Conservation (phyloP, 805 yeast species). For the Metschnikowia vanudenii region DNA sequence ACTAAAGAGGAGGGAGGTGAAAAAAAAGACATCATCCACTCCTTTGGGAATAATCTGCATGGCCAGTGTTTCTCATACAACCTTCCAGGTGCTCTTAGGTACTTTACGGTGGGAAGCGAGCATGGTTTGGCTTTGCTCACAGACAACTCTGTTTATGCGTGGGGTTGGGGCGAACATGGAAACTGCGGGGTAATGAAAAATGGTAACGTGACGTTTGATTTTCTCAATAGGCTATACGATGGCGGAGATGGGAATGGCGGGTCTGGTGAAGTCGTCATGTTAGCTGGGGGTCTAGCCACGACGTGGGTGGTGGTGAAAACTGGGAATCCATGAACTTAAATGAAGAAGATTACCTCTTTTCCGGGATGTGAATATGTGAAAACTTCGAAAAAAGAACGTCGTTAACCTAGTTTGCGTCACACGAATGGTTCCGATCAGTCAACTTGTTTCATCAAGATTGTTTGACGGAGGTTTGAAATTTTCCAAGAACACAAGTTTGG, state of each 20-base stretch:
- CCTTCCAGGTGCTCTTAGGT: slow-evolving; percentile 6
- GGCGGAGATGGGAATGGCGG: no score
- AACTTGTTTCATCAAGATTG: no score
- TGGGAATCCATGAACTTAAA: not conserved
- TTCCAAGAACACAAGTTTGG: no score
- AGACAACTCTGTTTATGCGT: slow-evolving; percentile 49
- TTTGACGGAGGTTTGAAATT: no score
- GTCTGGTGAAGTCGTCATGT: slow-evolving; percentile 22
- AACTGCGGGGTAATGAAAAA: slow-evolving; percentile 62
- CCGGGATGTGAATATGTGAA: no score
- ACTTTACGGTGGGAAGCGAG: slow-evolving; percentile 72
- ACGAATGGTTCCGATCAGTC: no score
- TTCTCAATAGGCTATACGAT: slow-evolving; percentile 37
- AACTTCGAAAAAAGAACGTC: no score
- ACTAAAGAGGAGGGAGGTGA: no score
- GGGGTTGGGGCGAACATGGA: slow-evolving; percentile 99
- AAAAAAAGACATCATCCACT: slow-evolving; percentile 29
- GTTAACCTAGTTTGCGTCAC: no score
- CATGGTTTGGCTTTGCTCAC: slow-evolving; percentile 60
- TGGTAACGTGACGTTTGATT: slow-evolving; percentile 35
- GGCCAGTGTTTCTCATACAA: slow-evolving; percentile 53
- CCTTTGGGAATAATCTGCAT: slow-evolving; percentile 76
- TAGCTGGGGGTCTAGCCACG: slow-evolving; percentile 68
- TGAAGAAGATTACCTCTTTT: no score
- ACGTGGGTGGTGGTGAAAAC: slow-evolving; percentile 50